Evolutionary conservation across 1,284 basidiomycete genomes (phyloP).

Genomic region (Sporisorium exsertum): DNA sequence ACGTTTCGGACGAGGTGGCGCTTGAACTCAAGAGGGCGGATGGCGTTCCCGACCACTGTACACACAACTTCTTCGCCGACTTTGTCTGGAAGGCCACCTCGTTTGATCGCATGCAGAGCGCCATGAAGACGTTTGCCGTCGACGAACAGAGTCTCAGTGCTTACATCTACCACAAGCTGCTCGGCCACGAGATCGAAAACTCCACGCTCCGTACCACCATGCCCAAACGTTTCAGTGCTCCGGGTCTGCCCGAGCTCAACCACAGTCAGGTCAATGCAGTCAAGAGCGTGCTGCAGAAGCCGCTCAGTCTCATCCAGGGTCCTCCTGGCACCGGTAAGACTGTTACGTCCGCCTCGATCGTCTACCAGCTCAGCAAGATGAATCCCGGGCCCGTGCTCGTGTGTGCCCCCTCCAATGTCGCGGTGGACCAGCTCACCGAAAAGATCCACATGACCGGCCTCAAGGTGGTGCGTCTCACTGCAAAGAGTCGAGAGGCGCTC

Average conservation of each 20-base stretch:
- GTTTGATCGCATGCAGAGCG: conserved; percentile 98
- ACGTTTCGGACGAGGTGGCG: conserved; percentile 96
- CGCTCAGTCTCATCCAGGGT: conserved; percentile 92
- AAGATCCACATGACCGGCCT: conserved; percentile 97
- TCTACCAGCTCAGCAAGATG: conserved; percentile 99
- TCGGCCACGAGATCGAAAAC: conserved; percentile 94
- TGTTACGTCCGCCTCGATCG: conserved; percentile 98
- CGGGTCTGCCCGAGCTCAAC: conserved; percentile 96
- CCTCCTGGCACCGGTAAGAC: conserved; percentile 99
- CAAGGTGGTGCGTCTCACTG: conserved; percentile 96
- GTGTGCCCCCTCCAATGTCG: conserved; percentile 98
- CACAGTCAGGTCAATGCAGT: conserved; percentile 99
- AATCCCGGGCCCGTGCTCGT: conserved; percentile 99
- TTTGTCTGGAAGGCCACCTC: conserved; percentile 99
- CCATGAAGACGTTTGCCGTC: conserved; percentile 99
- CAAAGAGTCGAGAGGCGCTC: conserved; percentile 96
- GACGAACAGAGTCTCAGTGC: conserved; percentile 99
- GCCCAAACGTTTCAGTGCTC: conserved; percentile 95
- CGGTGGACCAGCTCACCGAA: conserved; percentile 98
- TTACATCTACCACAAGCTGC: conserved; percentile 97
- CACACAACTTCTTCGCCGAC: conserved; percentile 93
- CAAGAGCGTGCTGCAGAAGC: conserved; percentile 97
- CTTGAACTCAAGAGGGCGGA: conserved; percentile 90
- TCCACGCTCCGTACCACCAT: conserved; percentile 85
- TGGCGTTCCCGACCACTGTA: conserved; percentile 93